Base-by-base conservation (phyloP, 2,329 filamentous ascomycete genomes). In the Cyclaneusma minus region DNA sequence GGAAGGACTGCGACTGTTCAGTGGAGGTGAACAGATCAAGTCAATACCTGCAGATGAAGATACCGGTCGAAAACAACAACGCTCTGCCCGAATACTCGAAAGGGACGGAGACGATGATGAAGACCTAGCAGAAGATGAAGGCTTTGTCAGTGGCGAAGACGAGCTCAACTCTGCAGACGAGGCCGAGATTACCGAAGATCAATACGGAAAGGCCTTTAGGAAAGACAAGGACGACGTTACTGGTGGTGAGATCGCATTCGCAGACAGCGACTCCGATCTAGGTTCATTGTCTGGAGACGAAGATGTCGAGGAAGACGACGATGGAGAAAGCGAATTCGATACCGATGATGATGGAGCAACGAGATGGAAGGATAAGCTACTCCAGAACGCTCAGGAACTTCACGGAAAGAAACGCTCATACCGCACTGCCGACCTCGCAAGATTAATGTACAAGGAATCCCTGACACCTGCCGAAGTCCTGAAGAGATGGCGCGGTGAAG, bases 181-280 rank as follows among this genome's bases (percentile, higher is more conserved):
- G 23, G 49, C 52, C 2, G 68, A 73, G 32, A 70, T 74, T 29
- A 58, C 61, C 23, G 66, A 73, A 33, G 54, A 57, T 23, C 72
- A 64, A 36, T 48, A 74, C 6, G 70, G 70, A 35, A 71, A 62
- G 35, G 57, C 73, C 44, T 76, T 75, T 47, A 58, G 58, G 27
- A 61, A 62, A 29, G 52, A 58, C 5, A 44, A 49, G 10, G 63
- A 68, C 17, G 57, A 65, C 19, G 62, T 47, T 13, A 59, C 58
- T 7, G 68, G 71, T 13, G 80, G 72, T 16, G 82, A 93, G 29
- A 43, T 95, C 30, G 82, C 74, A 2, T 98, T 94, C 56, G 89
- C 89, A 9, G 89, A 98, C 44, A 93, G 83, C 44, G 91, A 98
- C 50, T 98, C 89, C 0, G 91, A 98, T 47, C 63, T 98, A 4